phyloP scores from a whole-genome alignment of 202 grass and related monocot genomes.

The Digitaria exilis region DNA sequence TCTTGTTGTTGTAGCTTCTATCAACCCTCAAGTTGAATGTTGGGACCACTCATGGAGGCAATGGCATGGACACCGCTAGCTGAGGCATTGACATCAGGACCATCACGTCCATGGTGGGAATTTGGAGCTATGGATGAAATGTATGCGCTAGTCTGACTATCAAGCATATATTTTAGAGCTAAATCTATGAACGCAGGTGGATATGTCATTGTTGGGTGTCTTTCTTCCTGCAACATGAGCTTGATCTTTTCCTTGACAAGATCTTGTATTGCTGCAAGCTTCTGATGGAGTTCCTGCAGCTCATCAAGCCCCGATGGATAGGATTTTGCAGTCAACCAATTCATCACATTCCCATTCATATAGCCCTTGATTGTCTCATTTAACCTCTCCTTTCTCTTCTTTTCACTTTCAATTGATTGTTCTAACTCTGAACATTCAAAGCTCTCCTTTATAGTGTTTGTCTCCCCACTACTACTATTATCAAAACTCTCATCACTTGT shows the following conservation, averaged over 20 bases:
- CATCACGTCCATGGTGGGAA: not conserved
- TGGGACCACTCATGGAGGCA: too few relatives aligned
- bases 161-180: not conserved
- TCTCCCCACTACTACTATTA: not conserved
- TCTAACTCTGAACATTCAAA: not conserved
- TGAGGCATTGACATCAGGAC: not conserved
- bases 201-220: not conserved
- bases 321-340: not conserved
- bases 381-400: not conserved
- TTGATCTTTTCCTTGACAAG: not conserved
- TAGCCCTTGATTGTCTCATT: not conserved
- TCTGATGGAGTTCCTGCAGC: not conserved
- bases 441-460: not conserved
- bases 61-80: not conserved
- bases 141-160: not conserved
- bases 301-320: not conserved
- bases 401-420: not conserved
- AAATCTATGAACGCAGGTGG: not conserved
- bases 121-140: not conserved
- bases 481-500: not conserved
- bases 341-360: not conserved
- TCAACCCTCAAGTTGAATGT: not conserved
- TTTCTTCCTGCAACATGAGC: not conserved
- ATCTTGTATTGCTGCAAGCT: not conserved
- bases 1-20: not conserved